Percentiles rank a stretch among this genome's conserved stretches.
phyloP scores from a whole-genome alignment of 1,284 basidiomycete genomes.

The Ceratobasidium sp. region DNA sequence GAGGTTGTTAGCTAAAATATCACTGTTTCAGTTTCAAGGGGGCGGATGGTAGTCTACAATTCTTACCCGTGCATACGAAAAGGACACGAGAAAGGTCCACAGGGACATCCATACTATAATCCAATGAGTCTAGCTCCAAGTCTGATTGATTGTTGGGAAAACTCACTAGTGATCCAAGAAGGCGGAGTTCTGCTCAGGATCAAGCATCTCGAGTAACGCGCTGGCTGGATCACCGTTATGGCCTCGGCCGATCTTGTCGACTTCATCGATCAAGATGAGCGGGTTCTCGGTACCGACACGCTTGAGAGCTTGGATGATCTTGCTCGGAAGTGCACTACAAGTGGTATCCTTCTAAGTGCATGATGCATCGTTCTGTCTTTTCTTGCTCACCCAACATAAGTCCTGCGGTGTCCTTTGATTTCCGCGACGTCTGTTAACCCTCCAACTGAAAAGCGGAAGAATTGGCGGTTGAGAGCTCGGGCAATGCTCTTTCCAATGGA shows the following conservation, averaged over 20 bases:
- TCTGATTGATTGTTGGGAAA: neutral
- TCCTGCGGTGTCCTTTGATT: slow-evolving; percentile 98
- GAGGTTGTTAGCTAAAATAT: slow-evolving; percentile 77
- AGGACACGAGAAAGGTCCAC: slow-evolving; percentile 96
- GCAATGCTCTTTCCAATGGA: slow-evolving; percentile 96
- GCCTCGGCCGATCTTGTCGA: slow-evolving; percentile 98
- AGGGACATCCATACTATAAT: slow-evolving; percentile 89
- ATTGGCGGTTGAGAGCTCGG: slow-evolving; percentile 83
- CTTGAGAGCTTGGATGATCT: slow-evolving; percentile 97
- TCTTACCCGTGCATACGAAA: slow-evolving; percentile 91
- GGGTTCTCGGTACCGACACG: slow-evolving; percentile 98
- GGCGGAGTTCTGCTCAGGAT: slow-evolving; percentile 96
- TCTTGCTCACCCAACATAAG: slow-evolving; percentile 82
- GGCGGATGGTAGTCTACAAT: neutral
- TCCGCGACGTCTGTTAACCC: slow-evolving; percentile 98
- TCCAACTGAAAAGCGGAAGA: slow-evolving; percentile 97
- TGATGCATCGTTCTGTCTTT: slow-evolving; percentile 8
- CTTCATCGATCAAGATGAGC: slow-evolving; percentile 95
- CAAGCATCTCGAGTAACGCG: slow-evolving; percentile 95
- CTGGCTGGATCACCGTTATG: slow-evolving; percentile 96
- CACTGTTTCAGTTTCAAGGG: slow-evolving; percentile 19
- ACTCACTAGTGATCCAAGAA: slow-evolving; percentile 96
- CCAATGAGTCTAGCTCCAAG: neutral
- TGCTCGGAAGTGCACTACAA: slow-evolving; percentile 88
- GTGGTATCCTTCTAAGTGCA: neutral